Evolutionary conservation across 495 filamentous ascomycete species (phyloP).

Genomic region (Talaromyces ruber): DNA sequence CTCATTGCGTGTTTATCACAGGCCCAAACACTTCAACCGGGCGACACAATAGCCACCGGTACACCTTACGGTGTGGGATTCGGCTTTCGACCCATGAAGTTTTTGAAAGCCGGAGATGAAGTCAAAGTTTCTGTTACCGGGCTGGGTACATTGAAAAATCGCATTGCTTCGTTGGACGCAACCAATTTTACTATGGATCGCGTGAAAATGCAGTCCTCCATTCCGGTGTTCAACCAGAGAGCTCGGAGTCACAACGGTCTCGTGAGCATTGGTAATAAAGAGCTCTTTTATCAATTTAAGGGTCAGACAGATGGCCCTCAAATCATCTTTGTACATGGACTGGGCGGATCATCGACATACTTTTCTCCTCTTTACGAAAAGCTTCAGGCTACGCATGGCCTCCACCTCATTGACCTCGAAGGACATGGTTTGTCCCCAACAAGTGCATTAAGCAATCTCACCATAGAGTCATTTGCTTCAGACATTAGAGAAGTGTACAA

Average conservation of each 20-base stretch:
- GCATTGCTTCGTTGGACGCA: slow-evolving; percentile 16
- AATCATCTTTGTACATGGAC: slow-evolving; percentile 39
- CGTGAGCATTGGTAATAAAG: neutral
- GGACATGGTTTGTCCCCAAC: slow-evolving; percentile 42
- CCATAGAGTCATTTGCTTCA: slow-evolving; percentile 25
- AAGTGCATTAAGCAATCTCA: slow-evolving; percentile 24
- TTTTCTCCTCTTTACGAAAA: slow-evolving; percentile 26
- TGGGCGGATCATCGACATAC: slow-evolving; percentile 29
- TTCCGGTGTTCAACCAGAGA: slow-evolving; percentile 12
- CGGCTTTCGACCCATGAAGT: slow-evolving; percentile 34
- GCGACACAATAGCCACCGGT: slow-evolving; percentile 69
- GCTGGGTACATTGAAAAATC: slow-evolving; percentile 31
- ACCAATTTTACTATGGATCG: slow-evolving; percentile 9
- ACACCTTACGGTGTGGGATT: slow-evolving; percentile 53
- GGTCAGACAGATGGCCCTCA: slow-evolving; percentile 6
- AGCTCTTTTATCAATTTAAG: neutral
- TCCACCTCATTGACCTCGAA: slow-evolving; percentile 39
- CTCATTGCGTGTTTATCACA: slow-evolving; percentile 58
- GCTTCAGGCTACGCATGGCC: slow-evolving; percentile 11
- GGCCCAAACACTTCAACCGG: slow-evolving; percentile 58
- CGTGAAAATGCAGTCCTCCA: neutral
- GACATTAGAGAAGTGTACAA: slow-evolving; percentile 28
- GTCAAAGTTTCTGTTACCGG: slow-evolving; percentile 37
- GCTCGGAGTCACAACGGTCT: neutral
- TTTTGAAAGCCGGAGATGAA: slow-evolving; percentile 40